Conservation (phyloP, 192 early-diverging fungal genomes). For the Blastocladiella britannica region DNA sequence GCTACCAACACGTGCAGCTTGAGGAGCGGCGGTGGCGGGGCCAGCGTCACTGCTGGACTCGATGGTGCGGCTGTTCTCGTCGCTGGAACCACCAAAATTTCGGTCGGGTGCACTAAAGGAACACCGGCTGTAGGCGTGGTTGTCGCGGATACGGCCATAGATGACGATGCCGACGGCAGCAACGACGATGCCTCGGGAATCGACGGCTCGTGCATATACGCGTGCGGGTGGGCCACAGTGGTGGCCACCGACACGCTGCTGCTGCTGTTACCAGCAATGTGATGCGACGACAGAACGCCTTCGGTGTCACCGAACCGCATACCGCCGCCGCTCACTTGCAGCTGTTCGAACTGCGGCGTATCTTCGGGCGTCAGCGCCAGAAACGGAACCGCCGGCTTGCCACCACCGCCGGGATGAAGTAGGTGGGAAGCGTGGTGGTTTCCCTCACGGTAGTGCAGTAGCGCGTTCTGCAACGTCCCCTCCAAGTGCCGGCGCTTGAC, state of each 20-base stretch:
- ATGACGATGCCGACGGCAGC: not conserved
- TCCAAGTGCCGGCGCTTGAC: not conserved
- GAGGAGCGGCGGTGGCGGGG: not conserved
- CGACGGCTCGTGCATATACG: not conserved
- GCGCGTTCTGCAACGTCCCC: not conserved
- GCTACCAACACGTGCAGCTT: conserved; percentile 3
- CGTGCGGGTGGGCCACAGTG: not conserved
- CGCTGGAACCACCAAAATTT: no score
- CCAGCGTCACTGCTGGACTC: not conserved
- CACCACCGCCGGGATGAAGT: not conserved
- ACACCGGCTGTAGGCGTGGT: not conserved
- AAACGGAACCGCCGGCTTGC: not conserved
- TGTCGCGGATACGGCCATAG: not conserved
- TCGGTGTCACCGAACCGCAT: no score
- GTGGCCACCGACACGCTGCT: not conserved
- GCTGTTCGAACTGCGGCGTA: not conserved
- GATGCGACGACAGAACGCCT: no score
- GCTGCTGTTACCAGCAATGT: not conserved
- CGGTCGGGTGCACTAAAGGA: not conserved
- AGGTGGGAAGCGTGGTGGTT: not conserved
- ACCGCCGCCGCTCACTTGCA: not conserved
- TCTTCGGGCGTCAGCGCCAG: not conserved
- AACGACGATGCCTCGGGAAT: not conserved
- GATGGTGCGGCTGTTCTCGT: not conserved
- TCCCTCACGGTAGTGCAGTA: not conserved